phyloP scores from a whole-genome alignment of 2,329 filamentous ascomycete species.

The Coniochaeta hoffmannii region DNA sequence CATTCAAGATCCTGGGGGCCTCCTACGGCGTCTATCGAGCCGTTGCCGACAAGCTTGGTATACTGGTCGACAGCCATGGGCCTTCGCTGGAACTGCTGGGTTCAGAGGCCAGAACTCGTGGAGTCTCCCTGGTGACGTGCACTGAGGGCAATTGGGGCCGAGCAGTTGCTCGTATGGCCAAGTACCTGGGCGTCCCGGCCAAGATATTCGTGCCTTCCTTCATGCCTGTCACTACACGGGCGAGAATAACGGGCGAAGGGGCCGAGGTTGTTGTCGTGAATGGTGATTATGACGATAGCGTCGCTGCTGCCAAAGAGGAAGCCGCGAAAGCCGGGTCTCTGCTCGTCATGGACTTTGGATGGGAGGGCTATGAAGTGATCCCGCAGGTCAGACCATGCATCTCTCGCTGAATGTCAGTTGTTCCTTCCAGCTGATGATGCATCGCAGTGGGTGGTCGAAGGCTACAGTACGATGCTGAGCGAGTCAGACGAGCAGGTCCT shows the following conservation, averaged over 20 bases:
- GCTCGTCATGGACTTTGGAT: conserved; percentile 62
- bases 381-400: conserved; percentile 37
- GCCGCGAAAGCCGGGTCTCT: conserved; percentile 33
- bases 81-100: not conserved
- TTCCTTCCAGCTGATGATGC: not conserved
- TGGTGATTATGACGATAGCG: conserved; percentile 58
- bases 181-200: conserved; percentile 44
- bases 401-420: conserved; percentile 5
- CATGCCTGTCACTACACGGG: conserved; percentile 46
- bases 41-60: conserved; percentile 33
- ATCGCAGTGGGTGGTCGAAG: conserved; percentile 65
- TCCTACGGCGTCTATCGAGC: conserved; percentile 64
- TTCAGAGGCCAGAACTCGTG: not conserved
- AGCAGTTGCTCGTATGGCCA: conserved; percentile 62
- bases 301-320: conserved; percentile 39
- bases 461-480: conserved; percentile 64
- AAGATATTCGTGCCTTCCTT: conserved; percentile 56
- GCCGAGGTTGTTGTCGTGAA: conserved; percentile 48
- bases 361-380: conserved; percentile 58
- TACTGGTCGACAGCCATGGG: conserved; percentile 3
- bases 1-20: conserved; percentile 76
- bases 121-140: conserved; percentile 48
- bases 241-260: conserved; percentile 53
- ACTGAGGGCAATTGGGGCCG: conserved; percentile 75
- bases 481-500: conserved; percentile 59